Percentiles rank a stretch among this genome's conserved stretches.
Conservation (phyloP, 1,284 basidiomycete species). For the Irpex sp. region DNA sequence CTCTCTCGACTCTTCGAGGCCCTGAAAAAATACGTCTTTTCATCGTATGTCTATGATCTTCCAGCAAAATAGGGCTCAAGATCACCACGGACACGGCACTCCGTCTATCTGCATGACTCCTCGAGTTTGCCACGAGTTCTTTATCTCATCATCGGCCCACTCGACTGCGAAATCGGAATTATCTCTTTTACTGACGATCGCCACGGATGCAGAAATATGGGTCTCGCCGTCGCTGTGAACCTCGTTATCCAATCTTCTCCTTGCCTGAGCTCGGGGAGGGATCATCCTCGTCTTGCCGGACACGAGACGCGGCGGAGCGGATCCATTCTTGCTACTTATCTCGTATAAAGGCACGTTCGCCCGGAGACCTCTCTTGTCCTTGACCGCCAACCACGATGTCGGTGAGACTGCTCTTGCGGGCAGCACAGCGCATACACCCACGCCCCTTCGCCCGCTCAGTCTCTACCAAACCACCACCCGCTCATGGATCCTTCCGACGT, state of each 20-base stretch:
- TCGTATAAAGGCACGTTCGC: not conserved
- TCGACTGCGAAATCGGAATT: not conserved
- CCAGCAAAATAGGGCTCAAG: not conserved
- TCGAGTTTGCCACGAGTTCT: not conserved
- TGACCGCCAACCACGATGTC: slow-evolving; percentile 9
- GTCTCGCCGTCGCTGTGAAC: not conserved
- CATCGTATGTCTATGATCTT: not conserved
- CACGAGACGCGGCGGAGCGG: slow-evolving; percentile 9
- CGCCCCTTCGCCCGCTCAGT: slow-evolving; percentile 3
- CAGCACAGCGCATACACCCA: not conserved
- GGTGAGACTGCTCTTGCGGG: slow-evolving; percentile 11
- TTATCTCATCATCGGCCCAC: not conserved
- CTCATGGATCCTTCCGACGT: not conserved
- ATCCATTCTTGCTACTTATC: slow-evolving; percentile 14
- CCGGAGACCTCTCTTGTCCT: not conserved
- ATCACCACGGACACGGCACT: not conserved
- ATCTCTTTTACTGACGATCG: not conserved
- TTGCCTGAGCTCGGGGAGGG: not conserved
- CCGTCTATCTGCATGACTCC: not conserved
- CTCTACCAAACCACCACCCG: slow-evolving; percentile 1
- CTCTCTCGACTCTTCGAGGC: not conserved
- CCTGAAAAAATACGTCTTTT: not conserved
- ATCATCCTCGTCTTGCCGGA: not conserved
- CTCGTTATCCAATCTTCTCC: not conserved
- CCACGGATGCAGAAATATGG: not conserved